Conservation (phyloP, 257 asterid species). For the Solanum ossicruentum region DNA sequence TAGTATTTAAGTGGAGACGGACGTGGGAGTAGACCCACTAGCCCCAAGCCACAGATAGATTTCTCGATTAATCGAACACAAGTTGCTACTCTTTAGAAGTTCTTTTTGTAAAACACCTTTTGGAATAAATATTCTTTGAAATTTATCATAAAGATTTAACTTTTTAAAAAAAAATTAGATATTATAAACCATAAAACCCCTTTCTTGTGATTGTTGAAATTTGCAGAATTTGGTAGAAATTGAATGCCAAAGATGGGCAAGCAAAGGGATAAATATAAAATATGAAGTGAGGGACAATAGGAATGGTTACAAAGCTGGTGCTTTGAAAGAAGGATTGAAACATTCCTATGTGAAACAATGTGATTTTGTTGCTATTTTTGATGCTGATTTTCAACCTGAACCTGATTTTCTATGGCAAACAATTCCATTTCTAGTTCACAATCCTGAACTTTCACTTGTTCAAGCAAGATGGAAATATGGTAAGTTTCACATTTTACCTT, state of each 20-base stretch:
- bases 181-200: neutral
- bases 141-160: neutral
- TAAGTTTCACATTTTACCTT: neutral
- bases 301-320: conserved; percentile 94
- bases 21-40: too few relatives aligned
- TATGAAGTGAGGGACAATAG: conserved; percentile 85
- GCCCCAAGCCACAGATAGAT: too few relatives aligned
- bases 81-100: neutral
- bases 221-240: conserved; percentile 62
- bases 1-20: too few relatives aligned
- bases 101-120: neutral
- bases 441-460: conserved; percentile 73
- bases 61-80: neutral
- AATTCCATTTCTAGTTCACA: conserved; percentile 65
- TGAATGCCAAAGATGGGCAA: conserved; percentile 93
- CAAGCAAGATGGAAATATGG: conserved; percentile 97
- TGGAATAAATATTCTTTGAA: neutral
- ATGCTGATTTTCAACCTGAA: conserved; percentile 94
- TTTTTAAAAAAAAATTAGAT: neutral
- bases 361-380: conserved; percentile 76
- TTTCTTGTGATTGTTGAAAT: neutral
- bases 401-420: conserved; percentile 86
- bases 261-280: conserved; percentile 82
- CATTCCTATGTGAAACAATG: conserved; percentile 70
- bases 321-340: conserved; percentile 66